These are phyloP conservation scores for Boletus pseudo-olivaceus DNA, from an alignment of 768 basidiomycete species.

Conservation along the genomic window DNA sequence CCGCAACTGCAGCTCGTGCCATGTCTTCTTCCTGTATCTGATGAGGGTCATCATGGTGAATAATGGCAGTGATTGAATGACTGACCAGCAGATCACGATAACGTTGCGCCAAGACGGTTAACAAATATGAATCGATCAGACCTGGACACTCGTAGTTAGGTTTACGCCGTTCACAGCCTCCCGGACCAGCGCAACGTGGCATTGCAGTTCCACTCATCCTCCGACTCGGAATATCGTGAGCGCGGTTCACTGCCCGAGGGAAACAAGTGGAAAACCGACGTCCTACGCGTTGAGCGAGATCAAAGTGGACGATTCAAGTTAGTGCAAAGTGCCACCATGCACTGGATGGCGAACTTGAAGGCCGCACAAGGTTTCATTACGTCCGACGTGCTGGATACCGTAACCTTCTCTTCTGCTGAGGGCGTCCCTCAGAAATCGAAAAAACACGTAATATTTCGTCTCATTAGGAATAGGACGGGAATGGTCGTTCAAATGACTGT, in stretches of 20 bases:
- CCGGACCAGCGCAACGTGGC: not conserved
- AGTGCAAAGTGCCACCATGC: not conserved
- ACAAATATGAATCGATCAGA: not conserved
- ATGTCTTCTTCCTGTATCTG: slow-evolving; percentile 3
- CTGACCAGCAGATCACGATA: not conserved
- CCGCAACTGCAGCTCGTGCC: slow-evolving; percentile 29
- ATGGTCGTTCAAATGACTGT: not conserved
- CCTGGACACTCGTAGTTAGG: not conserved
- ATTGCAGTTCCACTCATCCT: not conserved
- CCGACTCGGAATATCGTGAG: not conserved
- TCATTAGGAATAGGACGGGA: not conserved
- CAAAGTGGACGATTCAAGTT: not conserved
- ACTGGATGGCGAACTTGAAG: too few relatives aligned
- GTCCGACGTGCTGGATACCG: too few relatives aligned
- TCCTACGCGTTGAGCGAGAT: too few relatives aligned
- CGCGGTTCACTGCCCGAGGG: too few relatives aligned
- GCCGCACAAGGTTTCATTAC: not conserved
- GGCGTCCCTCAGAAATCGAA: too few relatives aligned
- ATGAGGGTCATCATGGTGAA: not conserved
- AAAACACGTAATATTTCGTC: not conserved
- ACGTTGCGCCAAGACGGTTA: not conserved
- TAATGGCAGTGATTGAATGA: not conserved
- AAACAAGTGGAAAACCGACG: too few relatives aligned
- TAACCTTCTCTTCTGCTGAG: too few relatives aligned
- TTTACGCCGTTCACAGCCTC: not conserved